Conservation (phyloP, 2,329 filamentous ascomycete species). For the Alternaria postmessia region DNA sequence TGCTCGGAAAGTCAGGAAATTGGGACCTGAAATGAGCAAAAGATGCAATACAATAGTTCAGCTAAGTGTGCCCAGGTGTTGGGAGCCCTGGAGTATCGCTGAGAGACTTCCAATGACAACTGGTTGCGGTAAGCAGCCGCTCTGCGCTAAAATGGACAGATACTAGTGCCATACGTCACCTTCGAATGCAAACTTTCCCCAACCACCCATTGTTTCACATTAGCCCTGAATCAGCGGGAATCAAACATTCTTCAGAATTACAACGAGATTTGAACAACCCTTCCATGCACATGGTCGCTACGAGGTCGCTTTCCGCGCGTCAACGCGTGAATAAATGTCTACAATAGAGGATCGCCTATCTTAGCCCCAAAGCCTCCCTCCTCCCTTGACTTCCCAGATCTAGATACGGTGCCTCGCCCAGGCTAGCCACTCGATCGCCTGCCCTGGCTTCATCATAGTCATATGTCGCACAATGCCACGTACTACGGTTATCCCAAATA, state of each 20-base stretch:
- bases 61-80: not conserved
- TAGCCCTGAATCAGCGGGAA: not conserved
- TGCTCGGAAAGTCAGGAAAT: not conserved
- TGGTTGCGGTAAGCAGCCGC: too few species aligned
- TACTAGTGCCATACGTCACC: not conserved
- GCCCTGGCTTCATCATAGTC: slow-evolving; percentile 67
- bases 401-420: slow-evolving; percentile 65
- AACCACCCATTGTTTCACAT: not conserved
- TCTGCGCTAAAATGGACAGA: not conserved
- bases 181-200: not conserved
- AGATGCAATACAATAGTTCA: not conserved
- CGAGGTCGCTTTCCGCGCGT: not conserved
- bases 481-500: slow-evolving; percentile 73
- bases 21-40: too few species aligned
- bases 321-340: not conserved
- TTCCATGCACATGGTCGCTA: not conserved
- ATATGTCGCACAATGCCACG: slow-evolving; percentile 68
- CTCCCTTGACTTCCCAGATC: slow-evolving; percentile 57
- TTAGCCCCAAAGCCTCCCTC: slow-evolving; percentile 6
- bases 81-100: not conserved
- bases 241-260: not conserved
- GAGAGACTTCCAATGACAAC: not conserved
- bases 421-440: slow-evolving; percentile 60
- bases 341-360: not conserved
- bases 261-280: not conserved